Percentiles rank a stretch among this genome's conserved stretches.
These are phyloP conservation scores for Leccinellum albellum DNA, from an alignment of 768 basidiomycete species.

Conservation along the genomic window DNA sequence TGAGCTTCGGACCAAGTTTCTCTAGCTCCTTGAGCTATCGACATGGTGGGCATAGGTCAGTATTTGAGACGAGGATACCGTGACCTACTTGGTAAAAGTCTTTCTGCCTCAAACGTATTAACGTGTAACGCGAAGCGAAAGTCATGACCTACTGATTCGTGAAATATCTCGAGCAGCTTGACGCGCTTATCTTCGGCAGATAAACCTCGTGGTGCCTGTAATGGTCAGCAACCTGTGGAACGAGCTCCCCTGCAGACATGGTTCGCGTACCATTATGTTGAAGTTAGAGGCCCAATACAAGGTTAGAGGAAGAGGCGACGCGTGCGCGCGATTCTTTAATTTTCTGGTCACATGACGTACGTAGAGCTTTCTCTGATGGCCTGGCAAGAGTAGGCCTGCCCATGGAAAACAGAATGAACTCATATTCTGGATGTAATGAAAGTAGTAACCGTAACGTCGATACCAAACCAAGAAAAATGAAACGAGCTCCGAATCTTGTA, in stretches of 20 bases:
- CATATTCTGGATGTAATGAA: constrained; percentile 25
- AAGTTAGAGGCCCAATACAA: too few relatives aligned
- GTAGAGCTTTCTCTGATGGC: too few relatives aligned
- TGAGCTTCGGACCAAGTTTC: constrained; percentile 82
- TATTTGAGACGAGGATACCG: background rate
- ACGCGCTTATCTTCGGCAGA: constrained; percentile 88
- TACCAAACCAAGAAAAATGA: constrained; percentile 21
- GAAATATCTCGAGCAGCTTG: constrained; percentile 88
- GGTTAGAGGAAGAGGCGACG: background rate
- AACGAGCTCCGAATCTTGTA: constrained; percentile 9
- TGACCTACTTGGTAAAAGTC: constrained; percentile 70
- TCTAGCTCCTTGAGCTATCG: constrained; percentile 85
- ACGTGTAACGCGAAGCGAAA: background rate
- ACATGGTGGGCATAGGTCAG: background rate
- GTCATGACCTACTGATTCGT: constrained; percentile 62
- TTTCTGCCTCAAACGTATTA: constrained; percentile 44
- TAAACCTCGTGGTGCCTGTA: constrained; percentile 75
- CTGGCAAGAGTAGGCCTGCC: background rate
- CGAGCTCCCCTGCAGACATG: background rate
- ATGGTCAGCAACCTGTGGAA: background rate
- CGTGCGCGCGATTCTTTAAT: background rate
- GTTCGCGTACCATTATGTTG: constrained; percentile 19
- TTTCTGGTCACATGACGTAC: constrained; percentile 29
- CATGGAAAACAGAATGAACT: constrained; percentile 10
- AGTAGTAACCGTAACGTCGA: constrained; percentile 13